Conservation (phyloP, 768 basidiomycete genomes). For the Tremella mesenterica region DNA sequence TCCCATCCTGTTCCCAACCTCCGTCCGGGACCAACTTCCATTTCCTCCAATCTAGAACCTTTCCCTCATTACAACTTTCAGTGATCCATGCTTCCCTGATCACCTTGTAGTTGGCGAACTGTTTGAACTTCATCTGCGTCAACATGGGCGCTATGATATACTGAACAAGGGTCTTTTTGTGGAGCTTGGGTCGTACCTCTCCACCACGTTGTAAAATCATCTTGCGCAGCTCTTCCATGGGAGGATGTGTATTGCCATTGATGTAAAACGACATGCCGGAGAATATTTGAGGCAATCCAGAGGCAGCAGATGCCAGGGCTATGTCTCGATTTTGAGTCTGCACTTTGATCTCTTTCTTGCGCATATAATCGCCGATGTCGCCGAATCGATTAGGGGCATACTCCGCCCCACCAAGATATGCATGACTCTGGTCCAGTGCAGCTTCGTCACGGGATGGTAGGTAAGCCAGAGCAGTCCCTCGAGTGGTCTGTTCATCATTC, state of each 20-base stretch:
- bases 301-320: slow-evolving; percentile 28
- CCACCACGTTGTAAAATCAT: slow-evolving; percentile 79
- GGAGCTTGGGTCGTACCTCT: slow-evolving; percentile 52
- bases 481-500: slow-evolving; percentile 1
- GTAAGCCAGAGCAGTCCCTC: slow-evolving; percentile 26
- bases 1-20: slow-evolving; percentile 32
- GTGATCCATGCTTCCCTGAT: slow-evolving; percentile 81
- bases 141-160: slow-evolving; percentile 77
- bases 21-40: slow-evolving; percentile 48
- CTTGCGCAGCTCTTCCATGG: slow-evolving; percentile 71
- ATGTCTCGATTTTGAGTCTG: slow-evolving; percentile 45
- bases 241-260: slow-evolving; percentile 81
- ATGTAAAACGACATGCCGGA: slow-evolving; percentile 73
- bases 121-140: slow-evolving; percentile 77
- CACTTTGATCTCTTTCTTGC: slow-evolving; percentile 78
- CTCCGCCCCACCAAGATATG: slow-evolving; percentile 35
- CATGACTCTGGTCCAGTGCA: slow-evolving; percentile 20
- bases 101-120: slow-evolving; percentile 85
- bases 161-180: slow-evolving; percentile 35
- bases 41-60: slow-evolving; percentile 69
- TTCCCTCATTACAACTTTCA: slow-evolving; percentile 61
- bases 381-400: slow-evolving; percentile 78
- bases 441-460: slow-evolving; percentile 24
- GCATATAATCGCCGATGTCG: slow-evolving; percentile 79
- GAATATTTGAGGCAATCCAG: slow-evolving; percentile 54